phyloP scores from a whole-genome alignment of 2,329 filamentous ascomycete genomes.

The Hypomyces perniciosus region DNA sequence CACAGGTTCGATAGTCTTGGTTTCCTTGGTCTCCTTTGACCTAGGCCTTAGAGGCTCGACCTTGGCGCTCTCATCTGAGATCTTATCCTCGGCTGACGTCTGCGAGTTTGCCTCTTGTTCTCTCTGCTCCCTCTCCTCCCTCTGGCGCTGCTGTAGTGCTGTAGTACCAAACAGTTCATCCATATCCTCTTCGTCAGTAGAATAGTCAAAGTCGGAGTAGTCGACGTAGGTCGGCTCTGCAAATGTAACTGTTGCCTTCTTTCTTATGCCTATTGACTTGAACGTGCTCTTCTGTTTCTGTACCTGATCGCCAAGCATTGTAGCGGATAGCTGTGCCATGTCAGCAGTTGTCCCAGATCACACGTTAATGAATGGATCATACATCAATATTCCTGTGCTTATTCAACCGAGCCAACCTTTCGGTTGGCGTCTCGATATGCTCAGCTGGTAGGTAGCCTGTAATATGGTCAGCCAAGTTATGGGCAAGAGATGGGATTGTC shows the following conservation, averaged over 20 bases:
- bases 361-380: conserved; percentile 30
- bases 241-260: conserved; percentile 76
- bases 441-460: conserved; percentile 91
- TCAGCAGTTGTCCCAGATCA: conserved; percentile 6
- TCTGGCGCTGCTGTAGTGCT: conserved; percentile 9
- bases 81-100: conserved; percentile 25
- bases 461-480: conserved; percentile 12
- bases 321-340: conserved; percentile 47
- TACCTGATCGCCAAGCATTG: conserved; percentile 57
- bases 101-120: conserved; percentile 26
- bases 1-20: conserved; percentile 28
- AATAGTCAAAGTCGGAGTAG: conserved; percentile 82
- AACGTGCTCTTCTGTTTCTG: conserved; percentile 66
- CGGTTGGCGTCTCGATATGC: conserved; percentile 96
- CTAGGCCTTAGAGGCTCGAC: conserved; percentile 51
- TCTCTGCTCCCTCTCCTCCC: conserved; percentile 26
- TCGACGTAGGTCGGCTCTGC: conserved; percentile 80
- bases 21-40: conserved; percentile 39
- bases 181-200: conserved; percentile 61
- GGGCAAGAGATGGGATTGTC: neutral
- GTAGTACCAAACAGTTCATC: conserved; percentile 38
- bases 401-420: conserved; percentile 86
- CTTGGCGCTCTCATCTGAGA: conserved; percentile 47
- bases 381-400: conserved; percentile 98
- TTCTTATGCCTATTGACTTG: conserved; percentile 76